phyloP scores from a whole-genome alignment of 495 filamentous ascomycete genomes.

The Astrothelium macrocarpum region DNA sequence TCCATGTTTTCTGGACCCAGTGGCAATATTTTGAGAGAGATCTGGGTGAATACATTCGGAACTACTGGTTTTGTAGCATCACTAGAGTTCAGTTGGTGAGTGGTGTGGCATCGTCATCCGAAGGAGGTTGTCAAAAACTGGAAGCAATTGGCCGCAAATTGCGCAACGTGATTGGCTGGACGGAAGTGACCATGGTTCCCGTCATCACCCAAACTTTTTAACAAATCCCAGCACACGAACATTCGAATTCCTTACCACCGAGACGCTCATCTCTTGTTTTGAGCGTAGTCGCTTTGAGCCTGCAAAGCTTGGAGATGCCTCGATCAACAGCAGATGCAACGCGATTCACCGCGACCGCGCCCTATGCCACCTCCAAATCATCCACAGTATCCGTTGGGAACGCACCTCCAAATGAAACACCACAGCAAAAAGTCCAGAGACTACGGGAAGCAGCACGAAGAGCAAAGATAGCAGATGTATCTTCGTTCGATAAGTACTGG shows the following conservation, averaged over 20 bases:
- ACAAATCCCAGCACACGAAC: conserved; percentile 9
- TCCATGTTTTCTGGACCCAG: not conserved
- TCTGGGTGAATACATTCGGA: not conserved
- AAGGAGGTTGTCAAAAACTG: too few relatives aligned
- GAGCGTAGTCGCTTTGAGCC: not conserved
- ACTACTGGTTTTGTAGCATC: too few relatives aligned
- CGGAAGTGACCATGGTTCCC: not conserved
- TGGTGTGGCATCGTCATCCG: too few relatives aligned
- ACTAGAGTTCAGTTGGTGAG: too few relatives aligned
- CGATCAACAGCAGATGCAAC: conserved; percentile 90
- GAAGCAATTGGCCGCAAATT: not conserved
- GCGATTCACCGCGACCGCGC: conserved; percentile 85
- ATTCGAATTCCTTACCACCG: not conserved
- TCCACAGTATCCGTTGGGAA: conserved; percentile 25
- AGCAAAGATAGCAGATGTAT: conserved; percentile 55
- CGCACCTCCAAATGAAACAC: conserved; percentile 54
- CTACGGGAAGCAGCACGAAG: conserved; percentile 69
- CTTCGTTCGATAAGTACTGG: conserved; percentile 59
- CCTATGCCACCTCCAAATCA: conserved; percentile 52
- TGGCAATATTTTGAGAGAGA: not conserved
- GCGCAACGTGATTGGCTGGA: not conserved
- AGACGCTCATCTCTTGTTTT: not conserved
- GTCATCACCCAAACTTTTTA: conserved; percentile 5
- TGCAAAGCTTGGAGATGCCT: conserved; percentile 44
- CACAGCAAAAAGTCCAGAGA: conserved; percentile 79